These are phyloP conservation scores for Corniculantispora saksenae DNA, from an alignment of 2,329 filamentous ascomycete genomes.

Conservation along the genomic window DNA sequence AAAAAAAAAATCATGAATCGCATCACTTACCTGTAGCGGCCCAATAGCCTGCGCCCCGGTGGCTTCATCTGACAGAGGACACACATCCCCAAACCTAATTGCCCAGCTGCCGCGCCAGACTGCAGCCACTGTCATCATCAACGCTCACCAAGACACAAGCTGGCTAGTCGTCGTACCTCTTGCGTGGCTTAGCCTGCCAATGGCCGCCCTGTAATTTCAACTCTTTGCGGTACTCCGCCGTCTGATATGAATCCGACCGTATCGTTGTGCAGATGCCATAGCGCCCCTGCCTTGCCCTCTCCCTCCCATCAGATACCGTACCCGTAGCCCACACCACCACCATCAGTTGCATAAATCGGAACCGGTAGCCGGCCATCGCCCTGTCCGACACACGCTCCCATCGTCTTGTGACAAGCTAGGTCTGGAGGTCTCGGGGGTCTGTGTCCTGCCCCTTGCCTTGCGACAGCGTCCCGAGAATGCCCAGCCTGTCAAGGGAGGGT, in stretches of 20 bases:
- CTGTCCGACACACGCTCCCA: not conserved
- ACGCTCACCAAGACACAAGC: not conserved
- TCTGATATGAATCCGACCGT: not conserved
- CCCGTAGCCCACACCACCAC: not conserved
- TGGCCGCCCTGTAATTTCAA: constrained; percentile 2
- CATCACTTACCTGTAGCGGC: not conserved
- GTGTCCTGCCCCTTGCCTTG: too few species aligned
- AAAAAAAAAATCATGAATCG: too few species aligned
- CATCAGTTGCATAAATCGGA: not conserved
- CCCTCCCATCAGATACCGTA: not conserved
- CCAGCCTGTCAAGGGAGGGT: too few species aligned
- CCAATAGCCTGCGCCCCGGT: not conserved
- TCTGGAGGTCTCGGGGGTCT: too few species aligned
- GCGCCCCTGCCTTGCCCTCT: too few species aligned
- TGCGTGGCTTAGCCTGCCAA: constrained; percentile 1
- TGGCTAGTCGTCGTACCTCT: not conserved
- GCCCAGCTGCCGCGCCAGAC: not conserved
- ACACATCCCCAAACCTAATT: not conserved
- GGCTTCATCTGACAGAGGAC: not conserved
- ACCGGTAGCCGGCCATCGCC: not conserved
- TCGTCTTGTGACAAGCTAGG: not conserved
- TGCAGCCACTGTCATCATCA: not conserved
- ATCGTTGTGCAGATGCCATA: too few species aligned
- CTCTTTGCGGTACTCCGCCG: not conserved
- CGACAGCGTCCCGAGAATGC: too few species aligned